Percentiles rank a stretch among this genome's conserved stretches.
Evolutionary conservation across 2,329 filamentous ascomycete genomes (phyloP).

Genomic region (Fusarium musae): DNA sequence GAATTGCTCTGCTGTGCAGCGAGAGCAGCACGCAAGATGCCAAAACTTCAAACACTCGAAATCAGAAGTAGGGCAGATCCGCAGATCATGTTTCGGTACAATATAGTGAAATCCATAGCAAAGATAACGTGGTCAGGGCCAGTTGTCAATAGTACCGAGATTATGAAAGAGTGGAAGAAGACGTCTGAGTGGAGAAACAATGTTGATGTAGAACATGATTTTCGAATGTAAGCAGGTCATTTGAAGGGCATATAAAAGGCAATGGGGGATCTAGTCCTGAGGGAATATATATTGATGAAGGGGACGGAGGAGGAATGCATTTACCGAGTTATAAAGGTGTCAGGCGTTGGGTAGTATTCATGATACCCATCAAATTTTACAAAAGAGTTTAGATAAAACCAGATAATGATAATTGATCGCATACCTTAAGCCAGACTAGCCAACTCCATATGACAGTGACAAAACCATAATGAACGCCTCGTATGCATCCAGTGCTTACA

Average conservation of each 20-base stretch:
- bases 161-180: not conserved
- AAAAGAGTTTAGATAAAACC: not conserved
- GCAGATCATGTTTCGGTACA: not conserved
- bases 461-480: constrained; percentile 26
- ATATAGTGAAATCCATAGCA: not conserved
- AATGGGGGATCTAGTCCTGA: too few relatives aligned
- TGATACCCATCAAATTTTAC: not conserved
- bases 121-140: constrained; percentile 6
- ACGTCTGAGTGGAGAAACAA: not conserved
- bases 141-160: not conserved
- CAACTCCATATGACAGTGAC: constrained; percentile 6
- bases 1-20: fast-evolving
- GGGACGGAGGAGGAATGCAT: not conserved
- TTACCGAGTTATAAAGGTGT: not conserved
- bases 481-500: constrained; percentile 18
- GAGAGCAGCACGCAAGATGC: not conserved
- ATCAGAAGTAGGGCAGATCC: not conserved
- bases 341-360: not conserved
- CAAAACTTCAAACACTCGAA: not conserved
- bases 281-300: too few relatives aligned
- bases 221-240: not conserved
- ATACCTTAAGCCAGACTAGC: not conserved
- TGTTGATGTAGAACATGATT: not conserved
- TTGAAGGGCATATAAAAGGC: too few relatives aligned
- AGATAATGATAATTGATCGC: constrained; percentile 21